These are phyloP conservation scores for Puccinia triticina DNA, from an alignment of 1,284 basidiomycete genomes.

Conservation along the genomic window DNA sequence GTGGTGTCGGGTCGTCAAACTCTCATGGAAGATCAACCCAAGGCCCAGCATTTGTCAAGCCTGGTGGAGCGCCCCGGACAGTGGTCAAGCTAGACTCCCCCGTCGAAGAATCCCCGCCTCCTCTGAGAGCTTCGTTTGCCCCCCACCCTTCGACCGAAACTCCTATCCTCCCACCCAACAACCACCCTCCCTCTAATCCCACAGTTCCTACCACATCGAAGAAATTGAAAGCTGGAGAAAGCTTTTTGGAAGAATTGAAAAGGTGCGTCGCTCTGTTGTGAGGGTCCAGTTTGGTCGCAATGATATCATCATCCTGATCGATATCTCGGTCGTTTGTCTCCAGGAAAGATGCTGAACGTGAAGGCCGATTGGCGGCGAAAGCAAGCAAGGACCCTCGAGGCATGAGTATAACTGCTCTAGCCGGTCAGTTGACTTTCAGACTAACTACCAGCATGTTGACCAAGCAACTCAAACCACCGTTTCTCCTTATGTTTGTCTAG, in stretches of 20 bases:
- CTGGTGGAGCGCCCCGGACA: constrained; percentile 62
- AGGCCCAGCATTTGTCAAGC: constrained; percentile 74
- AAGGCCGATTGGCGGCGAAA: constrained; percentile 40
- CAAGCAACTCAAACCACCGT: constrained; percentile 4
- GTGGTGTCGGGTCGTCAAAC: constrained; percentile 44
- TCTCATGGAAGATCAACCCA: constrained; percentile 54
- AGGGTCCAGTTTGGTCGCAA: neutral
- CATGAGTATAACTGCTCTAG: constrained; percentile 47
- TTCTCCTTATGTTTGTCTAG: neutral
- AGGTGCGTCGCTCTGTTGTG: constrained; percentile 14
- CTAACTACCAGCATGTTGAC: neutral
- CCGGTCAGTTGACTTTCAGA: constrained; percentile 32
- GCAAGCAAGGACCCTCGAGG: constrained; percentile 45
- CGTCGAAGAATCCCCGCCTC: constrained; percentile 26
- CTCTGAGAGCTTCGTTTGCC: neutral
- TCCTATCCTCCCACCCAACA: neutral
- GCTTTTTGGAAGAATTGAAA: constrained; percentile 50
- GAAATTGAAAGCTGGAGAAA: constrained; percentile 40
- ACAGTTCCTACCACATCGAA: constrained; percentile 24
- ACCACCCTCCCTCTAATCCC: constrained; percentile 2
- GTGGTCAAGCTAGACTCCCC: constrained; percentile 24
- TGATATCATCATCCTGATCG: neutral
- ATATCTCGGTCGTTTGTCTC: neutral
- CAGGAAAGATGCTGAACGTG: constrained; percentile 49
- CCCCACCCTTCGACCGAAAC: neutral